Base-by-base conservation (phyloP, 2,329 filamentous ascomycete species). In the Exophiala sp. region DNA sequence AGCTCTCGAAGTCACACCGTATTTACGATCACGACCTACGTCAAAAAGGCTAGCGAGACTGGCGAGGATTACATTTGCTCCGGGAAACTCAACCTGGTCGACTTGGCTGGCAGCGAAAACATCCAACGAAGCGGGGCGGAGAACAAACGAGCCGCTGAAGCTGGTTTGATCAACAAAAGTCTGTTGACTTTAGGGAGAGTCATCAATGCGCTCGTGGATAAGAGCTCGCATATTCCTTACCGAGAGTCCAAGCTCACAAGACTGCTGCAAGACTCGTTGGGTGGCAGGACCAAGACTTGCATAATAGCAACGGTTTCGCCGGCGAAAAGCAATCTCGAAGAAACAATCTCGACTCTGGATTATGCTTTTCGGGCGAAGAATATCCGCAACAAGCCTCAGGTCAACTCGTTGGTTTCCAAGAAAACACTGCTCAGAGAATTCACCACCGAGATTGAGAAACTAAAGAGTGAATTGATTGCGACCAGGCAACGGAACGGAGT, bases 341-440 rank as follows among this genome's bases (percentile, higher is more conserved):
- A 98, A 68, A 98, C 94, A 0, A 97, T 98, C 53, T 97, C 93
- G 0, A 98, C 94, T 0, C 77, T 98, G 1, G 93, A 98, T 66
- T 98, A 98, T 65, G 94, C 93, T 9, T 97, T 97, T 70, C 81
- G 93, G 40, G 93, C 93, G 13, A 98, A 98, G 74, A 97, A 98
- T 60, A 98, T 98, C 62, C 86, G 88, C 43, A 98, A 98, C 69
- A 96, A 96, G 69, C 94, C 93, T 0, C 93, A 98, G 64, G 78
- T 95, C 61, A 98, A 97, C 68, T 86, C 88, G 42, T 80, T 88
- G 64, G 81, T 97, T 57, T 90, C 88, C 57, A 98, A 97, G 70
- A 95, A 93, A 70, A 95, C 88, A 2, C 70, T 98, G 10, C 76
- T 98, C 9, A 84, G 80, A 52, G 93, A 98, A 58, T 95, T 95